Evolutionary conservation across 225 moss, liverwort and hornwort genomes (phyloP), one percentile per base, ranked within the genome.

Genomic region (Sphagnum contortum): DNA sequence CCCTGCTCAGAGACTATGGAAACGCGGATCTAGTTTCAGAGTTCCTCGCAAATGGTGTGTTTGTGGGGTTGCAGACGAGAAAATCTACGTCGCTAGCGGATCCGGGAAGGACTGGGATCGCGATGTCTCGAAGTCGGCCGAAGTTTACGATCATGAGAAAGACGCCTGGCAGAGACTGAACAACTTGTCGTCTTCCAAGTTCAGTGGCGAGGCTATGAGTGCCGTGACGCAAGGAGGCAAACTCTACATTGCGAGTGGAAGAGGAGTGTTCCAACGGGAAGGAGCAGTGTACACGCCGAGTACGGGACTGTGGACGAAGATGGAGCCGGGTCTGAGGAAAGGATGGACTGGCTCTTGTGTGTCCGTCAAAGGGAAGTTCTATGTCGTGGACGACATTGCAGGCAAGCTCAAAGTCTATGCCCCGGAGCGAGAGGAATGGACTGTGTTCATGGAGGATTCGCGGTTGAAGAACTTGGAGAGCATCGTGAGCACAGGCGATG

Each of bases 21-120:
- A 60, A 45, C 76, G 76, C 50, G 91, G 94, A 5, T 12, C 70
- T 4, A 63, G 74, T 0, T 89, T 94, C 9, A 44, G 57, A 2
- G 85, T 87, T 3, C 85, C 94, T 0, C 73, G 94, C 14, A 89
- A 85, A 50, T 94, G 94, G 94, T 94, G 94, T 52, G 94, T 84
- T 3, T 91, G 91, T 8, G 94, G 94, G 46, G 83, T 83, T 1
- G 77, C 73, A 2, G 80, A 71, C 6, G 81, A 81, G 48, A 83
- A 75, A 53, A 68, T 94, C 1, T 94, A 80, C 29, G 89, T 94
- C 0, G 85, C 81, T 2, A 94, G 94, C 61, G 91, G 94, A 66
- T 85, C 81, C 5, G 94, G 94, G 3, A 72, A 77, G 66, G 73
- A 79, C 2, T 91, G 94, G 91, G 79, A 79, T 60, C 61, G 77